Percentiles rank a stretch among this genome's conserved stretches.
Evolutionary conservation across 1,284 basidiomycete genomes (phyloP).

Genomic region (Sporisorium scitamineum): DNA sequence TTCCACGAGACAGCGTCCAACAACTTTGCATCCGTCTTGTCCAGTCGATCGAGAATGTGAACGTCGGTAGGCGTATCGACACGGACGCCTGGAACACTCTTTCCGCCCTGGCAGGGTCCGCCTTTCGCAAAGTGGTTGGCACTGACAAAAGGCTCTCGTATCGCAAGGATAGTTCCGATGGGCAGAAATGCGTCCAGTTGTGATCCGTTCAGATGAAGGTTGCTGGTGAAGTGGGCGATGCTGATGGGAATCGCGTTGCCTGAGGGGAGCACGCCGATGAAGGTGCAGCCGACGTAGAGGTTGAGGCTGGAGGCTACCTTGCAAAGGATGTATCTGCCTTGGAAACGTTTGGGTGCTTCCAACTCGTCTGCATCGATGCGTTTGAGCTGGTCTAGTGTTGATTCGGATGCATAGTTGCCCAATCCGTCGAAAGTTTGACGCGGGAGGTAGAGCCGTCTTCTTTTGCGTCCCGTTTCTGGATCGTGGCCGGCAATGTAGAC

Average conservation of each 20-base stretch:
- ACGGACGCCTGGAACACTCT: constrained; percentile 57
- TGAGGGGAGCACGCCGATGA: constrained; percentile 53
- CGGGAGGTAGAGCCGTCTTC: constrained; percentile 47
- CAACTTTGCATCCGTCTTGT: constrained; percentile 17
- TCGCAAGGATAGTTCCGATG: constrained; percentile 58
- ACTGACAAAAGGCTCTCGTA: constrained; percentile 65
- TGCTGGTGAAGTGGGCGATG: constrained; percentile 63
- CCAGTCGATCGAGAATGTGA: constrained; percentile 45
- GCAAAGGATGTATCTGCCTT: constrained; percentile 56
- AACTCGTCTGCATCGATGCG: constrained; percentile 51
- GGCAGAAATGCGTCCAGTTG: constrained; percentile 55
- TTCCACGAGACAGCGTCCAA: constrained; percentile 35
- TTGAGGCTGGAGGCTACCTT: constrained; percentile 57
- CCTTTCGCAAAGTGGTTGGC: constrained; percentile 59
- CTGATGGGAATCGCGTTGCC: constrained; percentile 58
- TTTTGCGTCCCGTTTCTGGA: constrained; percentile 30
- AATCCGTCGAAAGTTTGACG: constrained; percentile 61
- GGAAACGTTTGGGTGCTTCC: constrained; percentile 46
- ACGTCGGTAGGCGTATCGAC: constrained; percentile 67
- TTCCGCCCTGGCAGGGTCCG: constrained; percentile 57
- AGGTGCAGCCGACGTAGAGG: constrained; percentile 60
- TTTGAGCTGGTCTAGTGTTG: constrained; percentile 39
- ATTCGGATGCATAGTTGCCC: constrained; percentile 51
- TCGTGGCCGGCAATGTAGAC: constrained; percentile 26
- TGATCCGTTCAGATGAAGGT: constrained; percentile 45